phyloP scores from a whole-genome alignment of 108 stramenopile species.

The Nannochloropsis granulata region DNA sequence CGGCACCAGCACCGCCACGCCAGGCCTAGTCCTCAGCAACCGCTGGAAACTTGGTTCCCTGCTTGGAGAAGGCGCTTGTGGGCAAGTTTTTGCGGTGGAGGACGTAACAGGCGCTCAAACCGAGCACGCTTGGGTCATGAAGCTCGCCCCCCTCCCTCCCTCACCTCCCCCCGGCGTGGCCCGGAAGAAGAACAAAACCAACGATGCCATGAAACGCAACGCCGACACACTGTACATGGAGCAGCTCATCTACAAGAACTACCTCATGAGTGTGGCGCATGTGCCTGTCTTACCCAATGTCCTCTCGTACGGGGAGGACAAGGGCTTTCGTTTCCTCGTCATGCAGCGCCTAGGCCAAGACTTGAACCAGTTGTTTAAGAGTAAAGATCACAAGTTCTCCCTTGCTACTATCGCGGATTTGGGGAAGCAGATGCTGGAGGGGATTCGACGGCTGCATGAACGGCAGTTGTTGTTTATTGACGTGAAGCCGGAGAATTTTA shows the following conservation, averaged over 20 bases:
- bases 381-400: not conserved
- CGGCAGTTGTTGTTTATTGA: conserved; percentile 20
- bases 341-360: conserved; percentile 24
- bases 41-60: conserved; percentile 11
- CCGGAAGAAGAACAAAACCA: conserved; percentile 12
- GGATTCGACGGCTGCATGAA: conserved; percentile 8
- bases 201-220: conserved; percentile 7
- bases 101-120: not conserved
- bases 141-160: conserved; percentile 9
- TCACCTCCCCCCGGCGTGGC: conserved; percentile 8
- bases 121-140: not conserved
- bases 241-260: conserved; percentile 13
- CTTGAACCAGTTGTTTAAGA: not conserved
- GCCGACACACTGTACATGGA: conserved; percentile 24
- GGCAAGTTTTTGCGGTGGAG: conserved; percentile 7
- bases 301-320: conserved; percentile 18
- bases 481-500: conserved; percentile 32
- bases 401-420: not conserved
- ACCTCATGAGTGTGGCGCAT: conserved; percentile 9
- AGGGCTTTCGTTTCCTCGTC: conserved; percentile 10
- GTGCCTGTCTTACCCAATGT: not conserved
- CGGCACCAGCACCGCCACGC: not conserved
- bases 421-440: conserved; percentile 18
- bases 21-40: not conserved
- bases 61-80: conserved; percentile 11